phyloP scores from a whole-genome alignment of 1,284 basidiomycete genomes.

The Xerocomus amazonicus region DNA sequence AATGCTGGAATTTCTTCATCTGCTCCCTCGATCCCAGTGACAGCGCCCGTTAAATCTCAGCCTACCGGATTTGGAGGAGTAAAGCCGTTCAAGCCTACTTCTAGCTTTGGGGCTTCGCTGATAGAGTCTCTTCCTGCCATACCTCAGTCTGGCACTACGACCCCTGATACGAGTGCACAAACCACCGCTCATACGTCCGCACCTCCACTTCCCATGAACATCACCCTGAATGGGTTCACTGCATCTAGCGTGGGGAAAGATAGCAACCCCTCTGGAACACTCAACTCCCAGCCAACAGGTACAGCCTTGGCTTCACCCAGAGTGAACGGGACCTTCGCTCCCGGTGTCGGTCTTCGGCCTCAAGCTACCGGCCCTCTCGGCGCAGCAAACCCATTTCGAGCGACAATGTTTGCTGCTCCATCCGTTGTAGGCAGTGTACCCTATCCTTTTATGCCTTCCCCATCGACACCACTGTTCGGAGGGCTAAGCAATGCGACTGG shows the following conservation, averaged over 20 bases:
- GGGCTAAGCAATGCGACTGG: constrained; percentile 10
- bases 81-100: constrained; percentile 90
- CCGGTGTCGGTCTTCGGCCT: constrained; percentile 65
- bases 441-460: constrained; percentile 18
- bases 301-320: constrained; percentile 28
- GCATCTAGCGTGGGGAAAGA: constrained; percentile 29
- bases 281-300: constrained; percentile 29
- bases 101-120: constrained; percentile 81
- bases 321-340: constrained; percentile 33
- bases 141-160: constrained; percentile 52
- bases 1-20: constrained; percentile 41
- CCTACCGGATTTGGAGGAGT: constrained; percentile 79
- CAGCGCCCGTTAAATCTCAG: constrained; percentile 60
- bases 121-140: constrained; percentile 76
- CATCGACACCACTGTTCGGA: constrained; percentile 27
- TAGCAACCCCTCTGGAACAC: constrained; percentile 17
- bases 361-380: constrained; percentile 64
- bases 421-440: constrained; percentile 1
- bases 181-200: constrained; percentile 12
- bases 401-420: constrained; percentile 46
- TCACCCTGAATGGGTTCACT: constrained; percentile 10
- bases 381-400: constrained; percentile 72
- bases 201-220: constrained; percentile 17
- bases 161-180: constrained; percentile 40
- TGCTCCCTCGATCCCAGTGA: constrained; percentile 25